Conservation (phyloP, 140 eudicot species). For the Oenanthe javanica region DNA sequence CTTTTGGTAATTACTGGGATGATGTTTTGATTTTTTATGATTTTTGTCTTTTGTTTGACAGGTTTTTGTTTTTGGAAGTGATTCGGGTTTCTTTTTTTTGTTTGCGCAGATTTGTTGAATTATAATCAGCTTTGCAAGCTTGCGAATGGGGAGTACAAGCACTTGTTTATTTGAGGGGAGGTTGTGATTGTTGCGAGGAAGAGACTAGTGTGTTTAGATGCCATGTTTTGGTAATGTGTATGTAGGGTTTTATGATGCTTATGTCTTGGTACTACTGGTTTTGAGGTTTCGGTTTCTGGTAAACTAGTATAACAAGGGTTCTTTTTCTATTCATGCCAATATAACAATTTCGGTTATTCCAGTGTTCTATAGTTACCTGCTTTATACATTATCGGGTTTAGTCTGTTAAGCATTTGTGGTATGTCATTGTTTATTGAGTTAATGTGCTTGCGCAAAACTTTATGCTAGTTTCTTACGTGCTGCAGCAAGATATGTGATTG, state of each 20-base stretch:
- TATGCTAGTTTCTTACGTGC: background rate
- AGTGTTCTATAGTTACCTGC: background rate
- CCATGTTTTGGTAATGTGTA: background rate
- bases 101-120: conserved; percentile 39
- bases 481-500: background rate
- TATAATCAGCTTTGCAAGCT: conserved; percentile 67
- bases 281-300: no score
- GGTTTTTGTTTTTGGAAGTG: background rate
- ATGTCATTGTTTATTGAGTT: background rate
- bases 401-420: background rate
- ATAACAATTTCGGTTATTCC: background rate
- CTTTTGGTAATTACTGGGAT: conserved; percentile 38
- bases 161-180: conserved; percentile 57
- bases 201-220: background rate
- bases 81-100: background rate
- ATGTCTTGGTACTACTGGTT: background rate
- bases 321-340: background rate
- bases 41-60: background rate
- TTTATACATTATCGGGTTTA: background rate
- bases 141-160: conserved; percentile 79
- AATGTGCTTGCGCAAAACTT: background rate
- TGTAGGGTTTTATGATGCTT: background rate
- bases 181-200: background rate
- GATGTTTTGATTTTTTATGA: background rate
- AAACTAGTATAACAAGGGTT: background rate